Evolutionary conservation across 73 alveolate genomes (phyloP).

Genomic region (Urostyla sp.): DNA sequence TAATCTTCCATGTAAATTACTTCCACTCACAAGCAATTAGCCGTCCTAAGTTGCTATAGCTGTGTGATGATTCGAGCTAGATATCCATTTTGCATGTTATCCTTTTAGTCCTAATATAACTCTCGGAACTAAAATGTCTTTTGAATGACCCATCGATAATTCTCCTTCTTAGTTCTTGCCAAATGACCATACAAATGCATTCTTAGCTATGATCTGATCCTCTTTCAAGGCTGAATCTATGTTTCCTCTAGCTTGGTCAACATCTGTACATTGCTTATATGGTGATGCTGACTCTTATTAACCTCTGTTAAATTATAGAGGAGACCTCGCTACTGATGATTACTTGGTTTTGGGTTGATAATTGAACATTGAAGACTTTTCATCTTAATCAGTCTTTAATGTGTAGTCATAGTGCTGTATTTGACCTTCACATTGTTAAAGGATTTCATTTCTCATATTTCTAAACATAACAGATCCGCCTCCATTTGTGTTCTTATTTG

Average conservation of each 20-base stretch:
- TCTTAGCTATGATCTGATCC: constrained; percentile 26
- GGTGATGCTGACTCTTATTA: background rate
- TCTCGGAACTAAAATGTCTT: constrained; percentile 84
- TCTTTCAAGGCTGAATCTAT: background rate
- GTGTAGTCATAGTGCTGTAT: background rate
- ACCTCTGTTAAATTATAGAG: background rate
- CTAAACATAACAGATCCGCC: no score
- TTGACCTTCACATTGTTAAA: no score
- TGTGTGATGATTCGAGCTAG: constrained; percentile 94
- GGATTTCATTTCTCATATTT: no score
- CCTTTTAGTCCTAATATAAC: constrained; percentile 80
- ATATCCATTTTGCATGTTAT: constrained; percentile 68
- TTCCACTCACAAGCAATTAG: constrained; percentile 89
- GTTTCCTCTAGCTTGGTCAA: background rate
- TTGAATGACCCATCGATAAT: constrained; percentile 86
- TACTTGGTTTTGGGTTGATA: background rate
- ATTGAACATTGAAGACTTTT: background rate
- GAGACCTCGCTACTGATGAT: background rate
- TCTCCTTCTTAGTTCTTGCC: constrained; percentile 98
- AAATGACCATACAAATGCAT: constrained; percentile 89
- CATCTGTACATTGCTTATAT: background rate
- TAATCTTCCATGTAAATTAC: constrained; percentile 95
- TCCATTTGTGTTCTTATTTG: no score
- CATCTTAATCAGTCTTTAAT: no score
- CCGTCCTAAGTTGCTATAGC: constrained; percentile 92